Percentiles rank a stretch among this genome's conserved stretches.
Evolutionary conservation across 768 basidiomycete species (phyloP).

Genomic region (Boletus sp.): DNA sequence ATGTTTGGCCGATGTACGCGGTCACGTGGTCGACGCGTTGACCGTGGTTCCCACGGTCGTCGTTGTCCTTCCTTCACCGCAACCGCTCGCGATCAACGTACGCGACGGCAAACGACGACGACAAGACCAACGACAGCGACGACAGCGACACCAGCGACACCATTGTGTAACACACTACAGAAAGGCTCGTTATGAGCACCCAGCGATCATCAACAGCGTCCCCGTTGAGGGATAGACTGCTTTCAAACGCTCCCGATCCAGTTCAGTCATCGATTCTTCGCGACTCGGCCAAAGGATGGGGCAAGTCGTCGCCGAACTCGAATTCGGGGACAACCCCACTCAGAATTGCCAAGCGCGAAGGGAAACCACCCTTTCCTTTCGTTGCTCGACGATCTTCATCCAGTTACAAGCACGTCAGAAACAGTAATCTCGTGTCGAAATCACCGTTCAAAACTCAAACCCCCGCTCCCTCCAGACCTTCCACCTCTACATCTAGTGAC

Average conservation of each 20-base stretch:
- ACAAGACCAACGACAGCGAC: slow-evolving; percentile 18
- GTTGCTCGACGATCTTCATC: slow-evolving; percentile 70
- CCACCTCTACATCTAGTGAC: slow-evolving; percentile 11
- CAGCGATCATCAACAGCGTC: slow-evolving; percentile 34
- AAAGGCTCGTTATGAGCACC: slow-evolving; percentile 27
- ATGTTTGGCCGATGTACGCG: slow-evolving; percentile 16
- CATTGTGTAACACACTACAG: not conserved
- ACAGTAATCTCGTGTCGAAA: slow-evolving; percentile 77
- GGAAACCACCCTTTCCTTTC: slow-evolving; percentile 40
- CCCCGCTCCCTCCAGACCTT: slow-evolving; percentile 41
- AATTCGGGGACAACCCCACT: slow-evolving; percentile 54
- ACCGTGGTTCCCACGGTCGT: slow-evolving; percentile 27
- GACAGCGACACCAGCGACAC: slow-evolving; percentile 15
- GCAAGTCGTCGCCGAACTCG: slow-evolving; percentile 37
- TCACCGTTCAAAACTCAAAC: slow-evolving; percentile 79
- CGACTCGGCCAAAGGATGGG: slow-evolving; percentile 65
- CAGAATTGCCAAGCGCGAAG: slow-evolving; percentile 71
- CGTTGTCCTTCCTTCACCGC: slow-evolving; percentile 12
- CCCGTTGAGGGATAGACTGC: slow-evolving; percentile 55
- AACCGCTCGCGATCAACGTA: slow-evolving; percentile 8
- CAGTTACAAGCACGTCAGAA: slow-evolving; percentile 75
- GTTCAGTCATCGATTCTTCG: slow-evolving; percentile 62
- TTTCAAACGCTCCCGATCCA: slow-evolving; percentile 60
- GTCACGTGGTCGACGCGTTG: slow-evolving; percentile 32
- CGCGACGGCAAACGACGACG: slow-evolving; percentile 14